Evolutionary conservation across 805 yeast genomes (phyloP).

Genomic region (Hanseniaspora thailandica): DNA sequence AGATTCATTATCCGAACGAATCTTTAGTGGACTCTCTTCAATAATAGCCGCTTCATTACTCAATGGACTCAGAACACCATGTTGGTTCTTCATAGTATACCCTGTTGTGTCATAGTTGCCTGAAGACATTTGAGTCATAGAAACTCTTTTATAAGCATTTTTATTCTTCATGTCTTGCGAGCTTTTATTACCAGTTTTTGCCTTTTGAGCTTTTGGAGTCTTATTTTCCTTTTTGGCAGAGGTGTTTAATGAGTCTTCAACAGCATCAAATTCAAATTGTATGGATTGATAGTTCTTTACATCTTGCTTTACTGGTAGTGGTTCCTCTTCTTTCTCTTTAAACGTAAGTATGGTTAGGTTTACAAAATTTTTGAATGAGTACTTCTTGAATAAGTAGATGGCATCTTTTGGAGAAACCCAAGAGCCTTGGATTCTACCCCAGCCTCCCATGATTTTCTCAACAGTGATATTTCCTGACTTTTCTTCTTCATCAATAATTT

Average conservation of each 20-base stretch:
- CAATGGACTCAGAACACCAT: background rate
- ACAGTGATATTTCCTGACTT: constrained; percentile 41
- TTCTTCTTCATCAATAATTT: constrained; percentile 68
- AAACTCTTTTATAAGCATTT: constrained; percentile 16
- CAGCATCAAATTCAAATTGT: constrained; percentile 7
- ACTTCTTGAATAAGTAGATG: constrained; percentile 40
- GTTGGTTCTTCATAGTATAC: background rate
- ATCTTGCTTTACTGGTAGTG: constrained; percentile 31
- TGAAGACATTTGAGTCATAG: constrained; percentile 18
- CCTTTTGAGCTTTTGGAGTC: constrained; percentile 11
- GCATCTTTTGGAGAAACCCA: constrained; percentile 71
- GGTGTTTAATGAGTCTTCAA: background rate
- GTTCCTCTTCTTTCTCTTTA: constrained; percentile 37
- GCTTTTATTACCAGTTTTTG: constrained; percentile 23
- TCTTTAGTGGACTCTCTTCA: background rate
- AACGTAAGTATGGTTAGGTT: constrained; percentile 43
- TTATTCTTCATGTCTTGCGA: constrained; percentile 18
- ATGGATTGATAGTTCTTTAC: constrained; percentile 24
- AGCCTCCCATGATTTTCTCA: constrained; percentile 76
- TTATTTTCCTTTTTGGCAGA: background rate
- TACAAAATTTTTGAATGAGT: constrained; percentile 41
- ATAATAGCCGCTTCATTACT: background rate
- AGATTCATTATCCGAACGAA: background rate
- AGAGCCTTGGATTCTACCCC: constrained; percentile 75
- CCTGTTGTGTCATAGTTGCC: constrained; percentile 13